Evolutionary conservation across 2,329 filamentous ascomycete genomes (phyloP).

Genomic region (Phaeosphaeriaceae sp.): DNA sequence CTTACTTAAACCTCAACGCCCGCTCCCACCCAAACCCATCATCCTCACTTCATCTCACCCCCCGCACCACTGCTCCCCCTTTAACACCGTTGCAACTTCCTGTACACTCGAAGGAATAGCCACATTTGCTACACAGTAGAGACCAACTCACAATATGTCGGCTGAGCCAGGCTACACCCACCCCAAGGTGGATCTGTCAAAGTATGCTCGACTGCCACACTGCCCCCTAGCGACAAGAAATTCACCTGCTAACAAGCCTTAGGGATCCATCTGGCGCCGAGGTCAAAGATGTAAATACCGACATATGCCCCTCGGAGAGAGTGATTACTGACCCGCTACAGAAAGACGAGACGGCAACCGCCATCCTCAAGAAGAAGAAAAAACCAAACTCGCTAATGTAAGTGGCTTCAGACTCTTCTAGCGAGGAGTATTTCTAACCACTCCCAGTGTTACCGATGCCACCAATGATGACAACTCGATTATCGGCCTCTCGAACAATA

Average conservation of each 20-base stretch:
- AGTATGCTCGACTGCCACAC: constrained; percentile 43
- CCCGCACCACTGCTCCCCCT: constrained; percentile 26
- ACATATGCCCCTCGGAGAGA: constrained; percentile 11
- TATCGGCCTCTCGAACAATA: constrained; percentile 96
- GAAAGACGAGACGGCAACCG: constrained; percentile 91
- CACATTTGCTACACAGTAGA: constrained; percentile 24
- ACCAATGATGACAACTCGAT: constrained; percentile 99
- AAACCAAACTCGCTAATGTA: constrained; percentile 99
- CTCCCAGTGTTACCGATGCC: constrained; percentile 89
- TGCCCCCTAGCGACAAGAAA: constrained; percentile 8
- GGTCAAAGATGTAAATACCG: constrained; percentile 71
- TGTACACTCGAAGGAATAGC: constrained; percentile 6
- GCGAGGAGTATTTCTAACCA: background rate
- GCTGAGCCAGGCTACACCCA: constrained; percentile 57
- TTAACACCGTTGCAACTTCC: constrained; percentile 23
- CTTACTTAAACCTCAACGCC: constrained; percentile 45
- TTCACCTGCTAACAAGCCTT: constrained; percentile 50
- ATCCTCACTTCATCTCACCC: constrained; percentile 34
- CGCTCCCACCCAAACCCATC: constrained; percentile 22
- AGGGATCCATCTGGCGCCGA: constrained; percentile 92
- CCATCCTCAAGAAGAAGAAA: constrained; percentile 99
- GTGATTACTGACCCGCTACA: constrained; percentile 52
- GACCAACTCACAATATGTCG: constrained; percentile 51
- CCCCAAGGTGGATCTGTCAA: constrained; percentile 57
- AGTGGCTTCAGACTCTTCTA: constrained; percentile 44